A percentile compares a stretch with the other conserved stretches of the same genome.
Conservation (phyloP, 768 basidiomycete genomes). For the Mycena galericulata region DNA sequence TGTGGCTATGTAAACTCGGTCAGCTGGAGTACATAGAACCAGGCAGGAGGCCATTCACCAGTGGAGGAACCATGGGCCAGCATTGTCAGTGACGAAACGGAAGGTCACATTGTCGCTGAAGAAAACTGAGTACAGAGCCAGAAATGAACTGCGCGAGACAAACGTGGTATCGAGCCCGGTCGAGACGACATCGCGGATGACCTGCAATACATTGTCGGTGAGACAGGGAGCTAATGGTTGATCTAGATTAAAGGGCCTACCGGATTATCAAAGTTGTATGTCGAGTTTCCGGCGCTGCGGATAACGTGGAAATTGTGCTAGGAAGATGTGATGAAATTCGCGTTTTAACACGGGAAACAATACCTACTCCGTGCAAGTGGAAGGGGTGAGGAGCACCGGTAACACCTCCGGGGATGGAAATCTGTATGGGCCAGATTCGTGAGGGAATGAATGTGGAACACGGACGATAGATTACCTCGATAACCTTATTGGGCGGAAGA, state of each 20-base stretch:
- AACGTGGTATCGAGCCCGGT: constrained; percentile 13
- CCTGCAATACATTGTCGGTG: too few species aligned
- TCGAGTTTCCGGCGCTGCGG: constrained; percentile 39
- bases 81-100: constrained; percentile 62
- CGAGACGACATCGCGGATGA: constrained; percentile 27
- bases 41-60: constrained; percentile 27
- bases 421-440: neutral
- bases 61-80: too few species aligned
- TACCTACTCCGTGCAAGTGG: too few species aligned
- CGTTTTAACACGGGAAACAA: too few species aligned
- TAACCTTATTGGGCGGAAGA: constrained; percentile 52
- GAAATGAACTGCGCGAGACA: neutral
- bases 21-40: constrained; percentile 8
- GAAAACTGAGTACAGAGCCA: neutral
- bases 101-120: constrained; percentile 47
- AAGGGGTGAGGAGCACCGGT: constrained; percentile 30
- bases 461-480: constrained; percentile 41
- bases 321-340: too few species aligned
- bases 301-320: constrained; percentile 49
- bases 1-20: constrained; percentile 35
- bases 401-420: constrained; percentile 48
- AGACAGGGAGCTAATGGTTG: too few species aligned
- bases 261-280: constrained; percentile 55
- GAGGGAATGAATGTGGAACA: neutral
- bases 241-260: too few species aligned